Base-by-base conservation (phyloP, 495 filamentous ascomycete species). In the Penicillium silybi region DNA sequence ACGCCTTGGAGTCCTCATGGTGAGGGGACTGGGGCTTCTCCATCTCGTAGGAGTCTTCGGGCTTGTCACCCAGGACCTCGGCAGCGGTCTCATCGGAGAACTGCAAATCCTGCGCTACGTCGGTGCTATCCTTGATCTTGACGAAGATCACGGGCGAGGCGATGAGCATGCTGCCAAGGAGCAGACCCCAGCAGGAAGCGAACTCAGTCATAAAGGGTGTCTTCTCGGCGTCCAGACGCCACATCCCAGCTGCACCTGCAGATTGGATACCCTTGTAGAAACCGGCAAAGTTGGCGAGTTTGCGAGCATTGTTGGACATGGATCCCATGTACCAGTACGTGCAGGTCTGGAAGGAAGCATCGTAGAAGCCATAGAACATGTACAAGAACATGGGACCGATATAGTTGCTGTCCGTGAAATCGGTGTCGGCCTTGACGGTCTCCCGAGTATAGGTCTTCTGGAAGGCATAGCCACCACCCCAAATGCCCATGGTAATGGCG, bases 221-320 rank as follows among this genome's bases (percentile, higher is more conserved):
- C 20, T 79, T 71, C 15, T 78, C 50, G 17, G 80, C 81, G 53
- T 96, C 91, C 61, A 90, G 61, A 4, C 85, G 78, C 88, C 87
- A 96, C 62, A 87, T 88, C 42, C 92, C 80, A n/a, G 90, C 92
- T 6, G 85, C 83, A 53, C 90, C 92, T n/a, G 89, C 90, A 25
- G 89, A 93, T 70, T 97, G 92, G 59, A 97, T 88, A n/a, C 89
- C 89, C 64, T 96, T 96, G 80, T 96, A 96, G 77, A 92, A 96
- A 47, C 92, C 92, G 27, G 90, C 84, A 61, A 93, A 88, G 74
- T 96, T 95, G 71, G 92, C 92, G 18, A 92, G 79, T 63, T 91
- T 95, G 63, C 91, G 88, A 54, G 86, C 82, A 41, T 93, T 95
- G 77, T 97, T 96, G 61, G 85, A 89, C 26, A 96, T 78, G 16